Evolutionary conservation across 2,329 filamentous ascomycete species (phyloP).

Genomic region (Raffaelea albimanens): DNA sequence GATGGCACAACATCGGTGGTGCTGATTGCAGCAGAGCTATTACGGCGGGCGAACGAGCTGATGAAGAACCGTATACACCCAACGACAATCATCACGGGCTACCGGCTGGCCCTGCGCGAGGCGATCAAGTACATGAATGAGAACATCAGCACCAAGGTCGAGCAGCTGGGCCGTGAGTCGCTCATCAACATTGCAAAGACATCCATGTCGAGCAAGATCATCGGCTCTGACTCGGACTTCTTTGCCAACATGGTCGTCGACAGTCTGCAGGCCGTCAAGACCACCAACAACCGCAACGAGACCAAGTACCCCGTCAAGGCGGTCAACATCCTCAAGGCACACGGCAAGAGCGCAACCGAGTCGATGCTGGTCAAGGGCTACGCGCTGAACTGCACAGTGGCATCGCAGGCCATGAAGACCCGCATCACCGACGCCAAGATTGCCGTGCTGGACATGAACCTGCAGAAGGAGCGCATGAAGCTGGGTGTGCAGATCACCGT

Average conservation of each 20-base stretch:
- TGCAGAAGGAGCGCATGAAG: constrained; percentile 99
- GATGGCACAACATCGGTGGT: constrained; percentile 98
- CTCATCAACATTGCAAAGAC: constrained; percentile 95
- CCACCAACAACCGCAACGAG: constrained; percentile 82
- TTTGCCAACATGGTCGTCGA: constrained; percentile 97
- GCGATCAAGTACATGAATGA: constrained; percentile 99
- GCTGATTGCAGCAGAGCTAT: constrained; percentile 88
- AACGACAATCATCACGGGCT: constrained; percentile 97
- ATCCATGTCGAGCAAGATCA: constrained; percentile 99
- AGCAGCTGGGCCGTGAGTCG: constrained; percentile 80
- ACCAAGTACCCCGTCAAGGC: constrained; percentile 97
- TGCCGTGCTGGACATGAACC: constrained; percentile 91
- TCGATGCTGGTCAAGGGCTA: constrained; percentile 92
- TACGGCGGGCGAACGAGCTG: constrained; percentile 89
- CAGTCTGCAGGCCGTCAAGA: constrained; percentile 90
- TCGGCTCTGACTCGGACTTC: constrained; percentile 90
- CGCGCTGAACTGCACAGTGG: constrained; percentile 96
- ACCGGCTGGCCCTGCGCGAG: constrained; percentile 88
- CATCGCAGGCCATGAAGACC: constrained; percentile 96
- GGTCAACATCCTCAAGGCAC: constrained; percentile 96
- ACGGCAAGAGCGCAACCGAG: constrained; percentile 84
- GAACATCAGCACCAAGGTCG: constrained; percentile 93
- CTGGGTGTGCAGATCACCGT: constrained; percentile 96
- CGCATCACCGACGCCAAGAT: constrained; percentile 91
- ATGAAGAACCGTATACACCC: constrained; percentile 99